Percentiles rank a stretch among this genome's conserved stretches.
Evolutionary conservation across 2,329 filamentous ascomycete genomes (phyloP).

Genomic region (Phialophora macrospora): DNA sequence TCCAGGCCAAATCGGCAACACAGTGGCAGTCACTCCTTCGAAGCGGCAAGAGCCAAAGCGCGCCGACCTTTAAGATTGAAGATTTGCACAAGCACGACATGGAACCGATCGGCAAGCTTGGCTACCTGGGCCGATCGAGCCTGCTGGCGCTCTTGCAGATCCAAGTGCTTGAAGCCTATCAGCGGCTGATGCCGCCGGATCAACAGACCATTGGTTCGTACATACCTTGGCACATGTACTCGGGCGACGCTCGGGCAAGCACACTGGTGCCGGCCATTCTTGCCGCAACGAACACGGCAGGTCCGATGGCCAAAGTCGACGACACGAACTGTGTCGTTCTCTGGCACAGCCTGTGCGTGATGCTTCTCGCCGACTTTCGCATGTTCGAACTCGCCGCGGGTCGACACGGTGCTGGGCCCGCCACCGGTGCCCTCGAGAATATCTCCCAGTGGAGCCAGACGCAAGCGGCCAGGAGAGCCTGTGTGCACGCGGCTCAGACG

Average conservation of each 20-base stretch:
- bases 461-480: constrained; percentile 55
- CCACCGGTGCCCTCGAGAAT: constrained; percentile 56
- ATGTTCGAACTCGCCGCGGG: constrained; percentile 60
- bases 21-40: constrained; percentile 48
- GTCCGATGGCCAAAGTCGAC: constrained; percentile 31
- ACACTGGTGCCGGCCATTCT: constrained; percentile 32
- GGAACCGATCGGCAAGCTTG: constrained; percentile 47
- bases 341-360: constrained; percentile 61
- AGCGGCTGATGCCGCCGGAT: constrained; percentile 47
- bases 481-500: constrained; percentile 59
- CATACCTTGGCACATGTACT: constrained; percentile 53
- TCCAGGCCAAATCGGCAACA: constrained; percentile 48
- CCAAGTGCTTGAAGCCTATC: constrained; percentile 51
- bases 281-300: constrained; percentile 27
- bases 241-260: constrained; percentile 54
- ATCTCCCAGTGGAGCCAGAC: constrained; percentile 59
- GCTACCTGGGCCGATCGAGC: constrained; percentile 33
- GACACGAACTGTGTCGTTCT: constrained; percentile 57
- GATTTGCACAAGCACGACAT: constrained; percentile 41
- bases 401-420: constrained; percentile 54
- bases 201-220: constrained; percentile 48
- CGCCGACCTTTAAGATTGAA: constrained; percentile 43
- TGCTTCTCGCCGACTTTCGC: constrained; percentile 57
- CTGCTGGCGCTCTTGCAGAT: constrained; percentile 50
- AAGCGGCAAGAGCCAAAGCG: constrained; percentile 45